Percentiles rank a stretch among this genome's conserved stretches.
These are phyloP conservation scores for Aspergillus cavernicola DNA, from an alignment of 495 filamentous ascomycete species.

Conservation along the genomic window DNA sequence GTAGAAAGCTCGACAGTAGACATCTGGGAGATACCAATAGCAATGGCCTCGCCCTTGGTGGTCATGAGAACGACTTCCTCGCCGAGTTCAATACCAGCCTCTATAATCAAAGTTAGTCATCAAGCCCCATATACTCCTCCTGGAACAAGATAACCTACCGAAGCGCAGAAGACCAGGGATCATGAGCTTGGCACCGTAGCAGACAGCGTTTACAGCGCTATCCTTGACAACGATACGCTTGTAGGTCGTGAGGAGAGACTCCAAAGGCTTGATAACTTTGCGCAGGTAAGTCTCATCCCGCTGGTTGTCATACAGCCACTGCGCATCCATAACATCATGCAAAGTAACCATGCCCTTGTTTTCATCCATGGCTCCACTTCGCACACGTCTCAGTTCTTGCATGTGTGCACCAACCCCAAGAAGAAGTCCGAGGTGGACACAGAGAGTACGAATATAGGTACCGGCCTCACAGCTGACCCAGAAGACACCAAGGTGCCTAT, in stretches of 20 bases:
- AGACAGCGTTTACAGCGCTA: slow-evolving; percentile 89
- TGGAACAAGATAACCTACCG: slow-evolving; percentile 44
- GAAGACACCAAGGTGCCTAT: slow-evolving; percentile 95
- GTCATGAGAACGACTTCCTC: slow-evolving; percentile 97
- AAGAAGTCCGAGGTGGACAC: slow-evolving; percentile 89
- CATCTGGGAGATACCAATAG: slow-evolving; percentile 93
- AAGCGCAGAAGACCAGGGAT: slow-evolving; percentile 90
- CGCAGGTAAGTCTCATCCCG: slow-evolving; percentile 85
- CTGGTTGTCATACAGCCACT: slow-evolving; percentile 89
- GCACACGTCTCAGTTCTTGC: slow-evolving; percentile 94
- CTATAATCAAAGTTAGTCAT: slow-evolving; percentile 42
- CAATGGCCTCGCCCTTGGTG: slow-evolving; percentile 97
- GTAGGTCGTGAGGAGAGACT: slow-evolving; percentile 85
- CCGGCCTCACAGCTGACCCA: slow-evolving; percentile 99
- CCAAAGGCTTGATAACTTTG: slow-evolving; percentile 81
- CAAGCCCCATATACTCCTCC: not conserved
- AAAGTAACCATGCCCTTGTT: slow-evolving; percentile 81
- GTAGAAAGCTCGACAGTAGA: slow-evolving; percentile 85
- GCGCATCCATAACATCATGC: slow-evolving; percentile 93
- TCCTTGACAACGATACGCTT: slow-evolving; percentile 98
- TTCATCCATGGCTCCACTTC: slow-evolving; percentile 93
- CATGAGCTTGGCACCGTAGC: slow-evolving; percentile 98
- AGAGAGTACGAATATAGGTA: slow-evolving; percentile 96
- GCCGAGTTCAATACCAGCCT: slow-evolving; percentile 79
- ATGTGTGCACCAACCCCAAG: slow-evolving; percentile 96